A percentile compares a stretch with the other conserved stretches of the same genome.
phyloP scores from a whole-genome alignment of 768 basidiomycete genomes.

The Suillus luteus region DNA sequence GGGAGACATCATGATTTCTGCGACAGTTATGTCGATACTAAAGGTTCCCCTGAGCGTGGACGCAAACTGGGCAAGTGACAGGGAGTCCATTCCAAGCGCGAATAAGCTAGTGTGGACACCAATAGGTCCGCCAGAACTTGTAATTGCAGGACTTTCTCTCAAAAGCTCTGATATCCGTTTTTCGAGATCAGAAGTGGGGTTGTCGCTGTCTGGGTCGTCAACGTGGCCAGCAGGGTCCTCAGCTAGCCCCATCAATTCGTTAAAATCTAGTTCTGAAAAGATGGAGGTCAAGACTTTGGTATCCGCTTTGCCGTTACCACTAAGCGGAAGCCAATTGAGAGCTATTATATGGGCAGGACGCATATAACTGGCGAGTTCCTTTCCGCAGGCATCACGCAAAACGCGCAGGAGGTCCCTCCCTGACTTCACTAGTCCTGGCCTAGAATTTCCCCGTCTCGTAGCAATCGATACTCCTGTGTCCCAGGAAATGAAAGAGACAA shows the following conservation, averaged over 20 bases:
- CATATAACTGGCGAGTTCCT: conserved; percentile 51
- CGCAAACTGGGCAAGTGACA: conserved; percentile 28
- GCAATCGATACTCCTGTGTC: conserved; percentile 37
- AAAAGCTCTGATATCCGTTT: conserved; percentile 16
- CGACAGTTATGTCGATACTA: conserved; percentile 22
- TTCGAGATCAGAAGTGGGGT: conserved; percentile 26
- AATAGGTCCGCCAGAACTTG: not conserved
- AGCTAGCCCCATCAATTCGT: conserved; percentile 21
- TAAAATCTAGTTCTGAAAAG: conserved; percentile 27
- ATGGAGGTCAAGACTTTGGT: conserved; percentile 29
- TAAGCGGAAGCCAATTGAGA: conserved; percentile 50
- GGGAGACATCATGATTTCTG: conserved; percentile 33
- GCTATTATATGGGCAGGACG: conserved; percentile 52
- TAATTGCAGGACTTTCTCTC: conserved; percentile 6
- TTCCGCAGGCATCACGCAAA: conserved; percentile 37
- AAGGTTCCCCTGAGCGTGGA: conserved; percentile 26
- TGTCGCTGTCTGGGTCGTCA: not conserved
- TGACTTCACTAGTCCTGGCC: conserved; percentile 30
- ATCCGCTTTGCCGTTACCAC: conserved; percentile 38
- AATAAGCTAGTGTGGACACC: conserved; percentile 32
- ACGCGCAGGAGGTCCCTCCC: conserved; percentile 32
- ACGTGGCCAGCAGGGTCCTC: conserved; percentile 9
- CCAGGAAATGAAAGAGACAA: conserved; percentile 50
- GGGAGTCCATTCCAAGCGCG: conserved; percentile 36
- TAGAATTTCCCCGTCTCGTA: conserved; percentile 36